These are phyloP conservation scores for Aureococcus anophagefferens DNA, from an alignment of 108 stramenopile genomes.

Conservation along the genomic window DNA sequence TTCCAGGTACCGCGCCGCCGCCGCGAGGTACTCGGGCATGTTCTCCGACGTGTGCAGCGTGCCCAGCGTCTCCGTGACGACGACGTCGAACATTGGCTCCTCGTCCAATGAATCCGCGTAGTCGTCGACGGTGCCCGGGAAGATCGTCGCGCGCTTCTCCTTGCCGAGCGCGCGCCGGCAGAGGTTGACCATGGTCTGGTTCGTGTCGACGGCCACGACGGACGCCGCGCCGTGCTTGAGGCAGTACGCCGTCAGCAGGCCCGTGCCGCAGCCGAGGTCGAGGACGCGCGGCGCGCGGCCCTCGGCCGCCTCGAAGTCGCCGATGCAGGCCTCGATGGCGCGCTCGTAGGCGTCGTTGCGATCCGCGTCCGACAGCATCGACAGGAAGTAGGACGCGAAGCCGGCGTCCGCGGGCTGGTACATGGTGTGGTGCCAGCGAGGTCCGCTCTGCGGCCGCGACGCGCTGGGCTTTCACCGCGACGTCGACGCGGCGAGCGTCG, in stretches of 20 bases:
- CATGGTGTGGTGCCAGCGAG: too few species aligned
- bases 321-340: background rate
- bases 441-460: too few species aligned
- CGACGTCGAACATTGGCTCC: background rate
- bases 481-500: too few species aligned
- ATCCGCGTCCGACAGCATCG: conserved; percentile 4
- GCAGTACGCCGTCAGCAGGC: background rate
- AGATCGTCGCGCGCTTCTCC: background rate
- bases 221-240: background rate
- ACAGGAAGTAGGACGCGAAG: background rate
- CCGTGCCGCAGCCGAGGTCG: conserved; percentile 9
- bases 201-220: background rate
- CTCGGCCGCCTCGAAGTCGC: background rate
- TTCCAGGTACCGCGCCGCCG: background rate
- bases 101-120: background rate
- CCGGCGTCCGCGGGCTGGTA: background rate
- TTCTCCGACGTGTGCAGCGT: background rate
- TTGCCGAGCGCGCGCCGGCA: background rate
- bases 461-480: too few species aligned
- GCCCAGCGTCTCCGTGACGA: background rate
- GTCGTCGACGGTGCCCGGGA: background rate
- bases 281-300: background rate
- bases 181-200: background rate
- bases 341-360: background rate
- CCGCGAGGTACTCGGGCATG: background rate